phyloP scores from a whole-genome alignment of 2,329 filamentous ascomycete genomes.

The Hypocreales sp. region DNA sequence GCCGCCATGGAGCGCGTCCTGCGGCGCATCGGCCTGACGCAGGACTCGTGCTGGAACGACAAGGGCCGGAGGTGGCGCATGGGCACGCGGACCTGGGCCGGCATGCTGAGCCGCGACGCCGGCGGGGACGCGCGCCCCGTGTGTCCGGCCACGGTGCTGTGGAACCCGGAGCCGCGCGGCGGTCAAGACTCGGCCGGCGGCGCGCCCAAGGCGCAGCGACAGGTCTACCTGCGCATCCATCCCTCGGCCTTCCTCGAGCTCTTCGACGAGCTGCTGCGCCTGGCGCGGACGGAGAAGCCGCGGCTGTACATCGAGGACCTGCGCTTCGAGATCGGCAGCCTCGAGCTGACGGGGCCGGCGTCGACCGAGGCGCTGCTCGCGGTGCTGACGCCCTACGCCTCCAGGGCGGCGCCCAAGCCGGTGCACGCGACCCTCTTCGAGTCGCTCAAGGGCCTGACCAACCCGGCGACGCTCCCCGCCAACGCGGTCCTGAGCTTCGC shows the following conservation, averaged over 20 bases:
- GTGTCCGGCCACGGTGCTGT: conserved; percentile 59
- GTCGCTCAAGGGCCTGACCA: conserved; percentile 42
- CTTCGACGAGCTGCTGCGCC: conserved; percentile 45
- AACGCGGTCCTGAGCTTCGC: conserved; percentile 60
- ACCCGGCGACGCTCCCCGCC: conserved; percentile 52
- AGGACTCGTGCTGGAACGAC: conserved; percentile 44
- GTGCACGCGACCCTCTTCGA: conserved; percentile 33
- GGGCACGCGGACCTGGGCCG: conserved; percentile 32
- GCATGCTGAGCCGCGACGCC: conserved; percentile 34
- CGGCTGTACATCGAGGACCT: conserved; percentile 50
- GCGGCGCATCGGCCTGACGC: conserved; percentile 44
- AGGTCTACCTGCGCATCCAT: conserved; percentile 60
- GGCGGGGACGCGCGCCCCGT: conserved; percentile 41
- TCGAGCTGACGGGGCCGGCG: conserved; percentile 47
- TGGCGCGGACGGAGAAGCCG: conserved; percentile 45
- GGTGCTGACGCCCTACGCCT: conserved; percentile 41
- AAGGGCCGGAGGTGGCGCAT: conserved; percentile 56
- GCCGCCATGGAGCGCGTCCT: conserved; percentile 51
- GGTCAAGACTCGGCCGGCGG: conserved; percentile 8
- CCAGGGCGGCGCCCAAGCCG: conserved; percentile 10
- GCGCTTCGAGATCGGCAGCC: conserved; percentile 49
- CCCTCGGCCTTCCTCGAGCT: conserved; percentile 62
- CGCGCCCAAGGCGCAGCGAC: conserved; percentile 15
- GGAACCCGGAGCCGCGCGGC: conserved; percentile 38
- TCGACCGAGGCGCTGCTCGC: conserved; percentile 65